Evolutionary conservation across 2,329 filamentous ascomycete genomes (phyloP).

Genomic region (Alternaria rosae): DNA sequence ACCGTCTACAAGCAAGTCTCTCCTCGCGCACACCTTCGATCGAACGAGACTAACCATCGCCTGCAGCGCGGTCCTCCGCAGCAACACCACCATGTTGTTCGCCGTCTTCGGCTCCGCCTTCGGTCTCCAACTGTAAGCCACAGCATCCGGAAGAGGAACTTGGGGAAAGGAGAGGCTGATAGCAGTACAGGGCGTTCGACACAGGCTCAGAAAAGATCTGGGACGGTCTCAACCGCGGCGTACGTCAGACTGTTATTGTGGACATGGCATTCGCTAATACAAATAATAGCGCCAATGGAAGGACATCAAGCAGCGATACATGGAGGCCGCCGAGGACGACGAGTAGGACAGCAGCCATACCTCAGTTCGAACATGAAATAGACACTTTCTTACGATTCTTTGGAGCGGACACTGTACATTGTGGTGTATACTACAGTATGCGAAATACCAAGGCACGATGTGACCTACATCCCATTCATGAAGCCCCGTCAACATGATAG

Average conservation of each 20-base stretch:
- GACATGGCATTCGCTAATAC: constrained; percentile 26
- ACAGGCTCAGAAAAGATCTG: constrained; percentile 82
- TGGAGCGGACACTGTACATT: constrained; percentile 40
- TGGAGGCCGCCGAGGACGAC: constrained; percentile 73
- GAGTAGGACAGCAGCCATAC: constrained; percentile 38
- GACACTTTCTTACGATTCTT: constrained; percentile 25
- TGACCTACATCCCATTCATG: neutral
- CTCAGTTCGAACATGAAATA: constrained; percentile 23
- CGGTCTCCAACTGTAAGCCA: constrained; percentile 86
- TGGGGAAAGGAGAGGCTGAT: constrained; percentile 29
- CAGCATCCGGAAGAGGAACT: neutral
- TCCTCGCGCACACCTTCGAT: constrained; percentile 25
- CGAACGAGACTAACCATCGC: constrained; percentile 39
- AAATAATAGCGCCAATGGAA: constrained; percentile 92
- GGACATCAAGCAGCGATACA: constrained; percentile 92
- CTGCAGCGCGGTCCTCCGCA: constrained; percentile 79
- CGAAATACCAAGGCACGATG: constrained; percentile 31
- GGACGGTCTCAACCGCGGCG: constrained; percentile 90
- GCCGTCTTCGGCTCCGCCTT: constrained; percentile 89
- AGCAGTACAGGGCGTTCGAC: constrained; percentile 75
- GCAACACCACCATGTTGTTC: constrained; percentile 86
- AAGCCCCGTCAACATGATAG: neutral
- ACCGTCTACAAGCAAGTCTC: constrained; percentile 62
- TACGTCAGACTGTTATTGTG: constrained; percentile 50
- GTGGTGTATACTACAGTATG: constrained; percentile 47